Evolutionary conservation across 768 basidiomycete genomes (phyloP).

Genomic region (Trametes gibbosa): DNA sequence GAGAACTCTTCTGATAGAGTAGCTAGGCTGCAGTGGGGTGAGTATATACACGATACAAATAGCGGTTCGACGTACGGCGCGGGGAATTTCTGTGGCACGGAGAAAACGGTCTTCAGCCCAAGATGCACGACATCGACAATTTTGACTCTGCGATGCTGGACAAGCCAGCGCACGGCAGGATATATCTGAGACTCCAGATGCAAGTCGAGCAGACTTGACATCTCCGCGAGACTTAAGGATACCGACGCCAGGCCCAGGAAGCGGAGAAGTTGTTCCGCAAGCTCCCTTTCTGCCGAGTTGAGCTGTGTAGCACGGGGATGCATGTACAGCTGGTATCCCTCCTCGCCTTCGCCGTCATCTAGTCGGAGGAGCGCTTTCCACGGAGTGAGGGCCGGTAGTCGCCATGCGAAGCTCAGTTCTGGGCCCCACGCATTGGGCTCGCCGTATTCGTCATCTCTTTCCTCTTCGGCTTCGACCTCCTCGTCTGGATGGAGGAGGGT

Average conservation of each 20-base stretch:
- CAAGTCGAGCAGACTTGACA: slow-evolving; percentile 80
- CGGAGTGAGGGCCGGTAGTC: slow-evolving; percentile 69
- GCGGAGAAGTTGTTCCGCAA: slow-evolving; percentile 69
- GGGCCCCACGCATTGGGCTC: slow-evolving; percentile 55
- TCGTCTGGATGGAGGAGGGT: slow-evolving; percentile 64
- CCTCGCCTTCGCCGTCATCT: slow-evolving; percentile 47
- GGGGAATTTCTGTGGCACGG: slow-evolving; percentile 64
- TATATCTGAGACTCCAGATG: slow-evolving; percentile 80
- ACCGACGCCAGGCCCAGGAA: slow-evolving; percentile 75
- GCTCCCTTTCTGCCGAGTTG: slow-evolving; percentile 58
- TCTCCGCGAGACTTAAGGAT: slow-evolving; percentile 73
- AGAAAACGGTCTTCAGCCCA: slow-evolving; percentile 79
- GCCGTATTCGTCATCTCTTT: slow-evolving; percentile 38
- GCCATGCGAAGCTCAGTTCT: slow-evolving; percentile 71
- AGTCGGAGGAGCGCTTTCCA: slow-evolving; percentile 91
- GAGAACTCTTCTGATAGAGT: slow-evolving; percentile 60
- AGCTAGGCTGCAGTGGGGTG: slow-evolving; percentile 42
- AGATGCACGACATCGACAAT: slow-evolving; percentile 82
- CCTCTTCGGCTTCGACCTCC: slow-evolving; percentile 50
- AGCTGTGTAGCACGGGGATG: slow-evolving; percentile 59
- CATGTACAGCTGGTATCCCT: slow-evolving; percentile 57
- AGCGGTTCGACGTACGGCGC: slow-evolving; percentile 45
- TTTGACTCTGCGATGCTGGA: slow-evolving; percentile 86
- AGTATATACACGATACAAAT: neutral
- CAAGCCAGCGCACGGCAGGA: slow-evolving; percentile 89